phyloP scores from a whole-genome alignment of 2,329 filamentous ascomycete genomes.

The Zymoseptoria tritici region DNA sequence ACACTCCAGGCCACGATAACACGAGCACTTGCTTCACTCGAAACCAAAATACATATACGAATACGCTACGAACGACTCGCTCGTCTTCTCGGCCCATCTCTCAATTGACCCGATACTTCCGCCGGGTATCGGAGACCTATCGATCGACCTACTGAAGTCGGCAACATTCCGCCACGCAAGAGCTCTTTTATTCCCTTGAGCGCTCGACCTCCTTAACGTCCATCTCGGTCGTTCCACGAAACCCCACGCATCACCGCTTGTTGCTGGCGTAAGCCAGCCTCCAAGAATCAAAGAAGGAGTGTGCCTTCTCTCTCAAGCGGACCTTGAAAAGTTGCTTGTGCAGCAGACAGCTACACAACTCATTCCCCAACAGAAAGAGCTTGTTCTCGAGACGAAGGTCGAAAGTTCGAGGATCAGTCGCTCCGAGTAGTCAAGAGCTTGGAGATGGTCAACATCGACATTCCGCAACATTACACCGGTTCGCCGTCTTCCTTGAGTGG shows the following conservation, averaged over 20 bases:
- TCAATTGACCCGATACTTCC: conserved; percentile 72
- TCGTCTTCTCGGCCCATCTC: conserved; percentile 34
- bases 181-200: conserved; percentile 75
- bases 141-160: conserved; percentile 55
- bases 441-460: conserved; percentile 79
- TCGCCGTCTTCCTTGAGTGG: conserved; percentile 68
- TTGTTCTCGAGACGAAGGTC: background rate
- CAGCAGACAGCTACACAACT: conserved; percentile 83
- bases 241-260: conserved; percentile 42
- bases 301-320: conserved; percentile 97
- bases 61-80: conserved; percentile 45
- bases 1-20: conserved; percentile 58
- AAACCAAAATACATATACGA: conserved; percentile 19
- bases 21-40: conserved; percentile 40
- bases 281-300: conserved; percentile 51
- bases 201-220: conserved; percentile 86
- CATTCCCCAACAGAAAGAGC: background rate
- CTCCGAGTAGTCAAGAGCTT: conserved; percentile 12
- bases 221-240: conserved; percentile 53
- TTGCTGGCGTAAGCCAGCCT: conserved; percentile 85
- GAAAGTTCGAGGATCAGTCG: background rate
- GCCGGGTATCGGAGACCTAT: conserved; percentile 75
- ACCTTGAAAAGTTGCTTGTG: conserved; percentile 85
- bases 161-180: conserved; percentile 83
- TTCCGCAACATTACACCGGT: conserved; percentile 69